Conservation (phyloP, 805 yeast genomes). For the Candida easanensis region DNA sequence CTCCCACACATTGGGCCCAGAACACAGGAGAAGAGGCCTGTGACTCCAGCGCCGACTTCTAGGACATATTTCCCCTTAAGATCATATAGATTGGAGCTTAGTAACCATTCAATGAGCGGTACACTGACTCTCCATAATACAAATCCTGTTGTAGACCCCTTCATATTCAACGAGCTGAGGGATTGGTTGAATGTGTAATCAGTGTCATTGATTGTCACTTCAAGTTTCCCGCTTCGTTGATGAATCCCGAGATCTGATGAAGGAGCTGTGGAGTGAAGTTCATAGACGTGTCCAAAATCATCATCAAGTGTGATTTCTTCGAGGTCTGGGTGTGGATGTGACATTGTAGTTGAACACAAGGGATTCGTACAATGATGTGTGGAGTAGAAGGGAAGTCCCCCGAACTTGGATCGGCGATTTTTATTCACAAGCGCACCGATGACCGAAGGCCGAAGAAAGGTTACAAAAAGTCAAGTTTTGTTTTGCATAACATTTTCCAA, state of each 20-base stretch:
- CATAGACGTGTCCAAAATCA: slow-evolving; percentile 20
- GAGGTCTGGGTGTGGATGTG: slow-evolving; percentile 5
- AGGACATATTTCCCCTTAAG: slow-evolving; percentile 33
- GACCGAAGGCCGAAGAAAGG: no score
- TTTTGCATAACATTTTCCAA: neutral
- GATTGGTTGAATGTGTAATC: slow-evolving; percentile 33
- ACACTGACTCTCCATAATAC: slow-evolving; percentile 57
- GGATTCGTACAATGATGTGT: no score
- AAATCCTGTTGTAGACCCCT: slow-evolving; percentile 55
- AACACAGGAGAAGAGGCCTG: slow-evolving; percentile 47
- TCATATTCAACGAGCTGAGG: slow-evolving; percentile 28
- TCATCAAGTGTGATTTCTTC: slow-evolving; percentile 17
- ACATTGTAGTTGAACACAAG: slow-evolving; percentile 1
- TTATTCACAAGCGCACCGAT: no score
- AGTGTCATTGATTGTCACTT: slow-evolving; percentile 13
- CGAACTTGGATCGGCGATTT: no score
- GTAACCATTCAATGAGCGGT: slow-evolving; percentile 51
- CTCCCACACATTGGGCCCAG: slow-evolving; percentile 33
- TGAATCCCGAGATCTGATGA: slow-evolving; percentile 26
- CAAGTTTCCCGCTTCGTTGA: slow-evolving; percentile 25
- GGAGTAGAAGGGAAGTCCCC: no score
- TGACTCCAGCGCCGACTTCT: slow-evolving; percentile 63
- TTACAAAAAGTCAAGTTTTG: neutral
- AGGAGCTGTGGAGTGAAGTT: slow-evolving; percentile 12
- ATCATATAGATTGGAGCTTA: slow-evolving; percentile 17